phyloP scores from a whole-genome alignment of 1,139 yeast genomes.

The Protomyces arabidopsidicola region DNA sequence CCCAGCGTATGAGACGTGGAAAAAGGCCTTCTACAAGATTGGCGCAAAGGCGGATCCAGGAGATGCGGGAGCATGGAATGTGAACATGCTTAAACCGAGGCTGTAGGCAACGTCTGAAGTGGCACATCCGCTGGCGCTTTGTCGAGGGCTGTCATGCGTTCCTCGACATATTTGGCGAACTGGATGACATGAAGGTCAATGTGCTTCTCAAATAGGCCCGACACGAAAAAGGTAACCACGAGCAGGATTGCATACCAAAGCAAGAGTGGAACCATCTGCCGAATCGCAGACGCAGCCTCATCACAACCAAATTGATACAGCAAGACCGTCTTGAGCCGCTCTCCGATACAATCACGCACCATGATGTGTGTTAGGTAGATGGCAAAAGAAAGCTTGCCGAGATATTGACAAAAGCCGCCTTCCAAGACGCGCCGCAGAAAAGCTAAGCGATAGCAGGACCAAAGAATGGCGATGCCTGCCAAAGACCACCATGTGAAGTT shows the following conservation, averaged over 20 bases:
- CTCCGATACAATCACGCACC: constrained; percentile 14
- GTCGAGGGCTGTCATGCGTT: background rate
- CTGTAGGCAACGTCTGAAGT: background rate
- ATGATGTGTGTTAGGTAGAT: constrained; percentile 16
- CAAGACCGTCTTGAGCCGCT: background rate
- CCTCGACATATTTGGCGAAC: background rate
- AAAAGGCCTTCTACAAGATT: constrained; percentile 10
- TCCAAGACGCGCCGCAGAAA: background rate
- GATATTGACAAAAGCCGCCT: constrained; percentile 6
- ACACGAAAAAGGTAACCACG: background rate
- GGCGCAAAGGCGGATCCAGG: constrained; percentile 20
- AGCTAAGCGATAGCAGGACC: background rate
- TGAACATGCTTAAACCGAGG: background rate
- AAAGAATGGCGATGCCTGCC: background rate
- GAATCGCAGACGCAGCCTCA: background rate
- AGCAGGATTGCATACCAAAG: background rate
- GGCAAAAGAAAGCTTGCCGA: constrained; percentile 17
- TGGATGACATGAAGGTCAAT: background rate
- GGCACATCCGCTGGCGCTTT: background rate
- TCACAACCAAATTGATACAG: background rate
- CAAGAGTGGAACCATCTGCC: background rate
- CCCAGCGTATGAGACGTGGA: constrained; percentile 26
- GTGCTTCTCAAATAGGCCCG: background rate
- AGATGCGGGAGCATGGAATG: background rate
- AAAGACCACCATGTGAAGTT: constrained; percentile 9